A percentile compares a stretch with the other conserved stretches of the same genome.
Conservation (phyloP, 2,329 filamentous ascomycete genomes). For the Chalaropsis ovoidea region DNA sequence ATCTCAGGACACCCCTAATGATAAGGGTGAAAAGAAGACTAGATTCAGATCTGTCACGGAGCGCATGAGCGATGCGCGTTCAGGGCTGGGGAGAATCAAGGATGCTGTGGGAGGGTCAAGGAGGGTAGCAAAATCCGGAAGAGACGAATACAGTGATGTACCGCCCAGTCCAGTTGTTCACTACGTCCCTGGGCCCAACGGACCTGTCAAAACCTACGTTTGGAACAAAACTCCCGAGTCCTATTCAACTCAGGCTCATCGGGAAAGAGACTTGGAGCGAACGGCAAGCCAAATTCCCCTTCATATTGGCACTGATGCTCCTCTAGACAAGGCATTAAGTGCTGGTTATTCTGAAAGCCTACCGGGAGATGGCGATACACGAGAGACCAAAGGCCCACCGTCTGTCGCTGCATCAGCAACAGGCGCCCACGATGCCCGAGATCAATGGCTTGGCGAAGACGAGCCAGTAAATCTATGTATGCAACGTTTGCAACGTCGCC, state of each 20-base stretch:
- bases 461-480: slow-evolving; percentile 19
- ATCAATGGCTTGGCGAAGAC: slow-evolving; percentile 17
- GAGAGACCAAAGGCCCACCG: slow-evolving; percentile 1
- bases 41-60: slow-evolving; percentile 72
- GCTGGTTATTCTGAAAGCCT: slow-evolving; percentile 11
- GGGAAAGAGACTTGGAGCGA: slow-evolving; percentile 11
- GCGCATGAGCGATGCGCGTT: slow-evolving; percentile 69
- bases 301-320: neutral
- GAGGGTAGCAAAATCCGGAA: slow-evolving; percentile 45
- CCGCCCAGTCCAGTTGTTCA: slow-evolving; percentile 26
- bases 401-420: neutral
- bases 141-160: slow-evolving; percentile 43
- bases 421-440: neutral
- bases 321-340: neutral
- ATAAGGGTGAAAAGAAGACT: slow-evolving; percentile 41
- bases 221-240: slow-evolving; percentile 57
- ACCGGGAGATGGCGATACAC: slow-evolving; percentile 6
- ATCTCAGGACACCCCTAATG: slow-evolving; percentile 29
- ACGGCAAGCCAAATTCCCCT: neutral
- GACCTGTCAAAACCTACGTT: slow-evolving; percentile 41
- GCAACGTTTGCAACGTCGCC: slow-evolving; percentile 46
- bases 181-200: slow-evolving; percentile 18
- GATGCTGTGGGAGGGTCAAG: slow-evolving; percentile 61
- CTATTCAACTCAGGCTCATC: slow-evolving; percentile 35
- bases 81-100: slow-evolving; percentile 74